Conservation (phyloP, 371 early-diverging fungal genomes). For the Lichtheimia hyalospora region DNA sequence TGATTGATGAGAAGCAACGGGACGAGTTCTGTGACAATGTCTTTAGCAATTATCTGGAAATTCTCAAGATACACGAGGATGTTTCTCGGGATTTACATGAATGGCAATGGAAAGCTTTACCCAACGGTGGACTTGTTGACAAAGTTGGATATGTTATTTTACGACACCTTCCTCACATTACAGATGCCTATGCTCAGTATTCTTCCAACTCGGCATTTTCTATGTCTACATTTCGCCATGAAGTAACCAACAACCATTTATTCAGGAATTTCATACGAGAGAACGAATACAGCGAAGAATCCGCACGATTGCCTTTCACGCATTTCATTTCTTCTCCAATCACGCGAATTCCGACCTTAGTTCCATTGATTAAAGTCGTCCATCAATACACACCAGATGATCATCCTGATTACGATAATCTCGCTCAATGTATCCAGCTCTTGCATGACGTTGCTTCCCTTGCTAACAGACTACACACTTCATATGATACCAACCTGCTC, state of each 20-base stretch:
- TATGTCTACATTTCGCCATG: conserved; percentile 76
- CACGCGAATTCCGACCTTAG: conserved; percentile 86
- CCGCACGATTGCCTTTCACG: conserved; percentile 59
- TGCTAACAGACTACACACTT: conserved; percentile 31
- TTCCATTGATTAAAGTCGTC: conserved; percentile 78
- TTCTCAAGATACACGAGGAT: conserved; percentile 69
- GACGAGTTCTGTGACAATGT: conserved; percentile 74
- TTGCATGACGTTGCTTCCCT: conserved; percentile 65
- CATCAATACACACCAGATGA: conserved; percentile 79
- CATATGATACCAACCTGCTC: conserved; percentile 26
- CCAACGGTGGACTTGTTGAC: conserved; percentile 66
- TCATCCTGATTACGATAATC: conserved; percentile 67
- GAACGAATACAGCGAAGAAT: conserved; percentile 57
- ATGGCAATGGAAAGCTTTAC: conserved; percentile 62
- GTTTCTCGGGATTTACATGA: conserved; percentile 70
- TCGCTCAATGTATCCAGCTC: conserved; percentile 58
- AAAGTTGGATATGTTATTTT: conserved; percentile 87
- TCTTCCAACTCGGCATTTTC: conserved; percentile 84
- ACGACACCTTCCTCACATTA: conserved; percentile 63
- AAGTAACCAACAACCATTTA: conserved; percentile 60
- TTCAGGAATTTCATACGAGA: conserved; percentile 78
- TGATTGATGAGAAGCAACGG: conserved; percentile 59
- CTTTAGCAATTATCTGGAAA: conserved; percentile 79
- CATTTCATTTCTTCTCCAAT: conserved; percentile 68
- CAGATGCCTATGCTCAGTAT: conserved; percentile 78